Conservation (phyloP, 1,284 basidiomycete species). For the Porodaedalea pini region DNA sequence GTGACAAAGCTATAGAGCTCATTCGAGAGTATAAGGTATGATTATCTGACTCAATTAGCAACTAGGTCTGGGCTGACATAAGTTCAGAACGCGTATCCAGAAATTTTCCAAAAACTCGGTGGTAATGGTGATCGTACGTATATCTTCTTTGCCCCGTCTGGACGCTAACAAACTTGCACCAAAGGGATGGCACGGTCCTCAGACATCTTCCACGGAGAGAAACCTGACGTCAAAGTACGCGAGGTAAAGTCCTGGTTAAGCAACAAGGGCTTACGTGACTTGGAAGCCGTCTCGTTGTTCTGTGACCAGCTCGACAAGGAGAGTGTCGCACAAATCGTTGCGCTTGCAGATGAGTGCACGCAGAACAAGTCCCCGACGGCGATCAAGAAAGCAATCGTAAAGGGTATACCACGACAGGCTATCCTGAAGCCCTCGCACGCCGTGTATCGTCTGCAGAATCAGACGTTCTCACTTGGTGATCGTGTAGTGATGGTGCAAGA, state of each 20-base stretch:
- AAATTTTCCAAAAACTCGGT: slow-evolving; percentile 74
- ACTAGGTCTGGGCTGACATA: background rate
- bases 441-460: slow-evolving; percentile 85
- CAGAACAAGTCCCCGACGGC: slow-evolving; percentile 53
- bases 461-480: slow-evolving; percentile 91
- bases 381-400: slow-evolving; percentile 88
- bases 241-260: slow-evolving; percentile 88
- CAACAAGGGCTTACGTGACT: slow-evolving; percentile 79
- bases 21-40: slow-evolving; percentile 79
- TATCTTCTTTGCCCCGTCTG: background rate
- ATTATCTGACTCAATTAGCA: background rate
- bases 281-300: slow-evolving; percentile 90
- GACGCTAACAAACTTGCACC: background rate
- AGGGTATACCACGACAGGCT: slow-evolving; percentile 90
- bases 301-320: slow-evolving; percentile 89
- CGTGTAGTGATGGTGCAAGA: slow-evolving; percentile 95
- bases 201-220: slow-evolving; percentile 66
- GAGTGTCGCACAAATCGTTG: slow-evolving; percentile 76
- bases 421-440: slow-evolving; percentile 93
- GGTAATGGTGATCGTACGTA: slow-evolving; percentile 61
- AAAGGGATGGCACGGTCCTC: slow-evolving; percentile 70
- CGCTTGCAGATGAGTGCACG: slow-evolving; percentile 66
- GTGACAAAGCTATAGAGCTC: slow-evolving; percentile 79
- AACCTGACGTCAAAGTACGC: slow-evolving; percentile 70
- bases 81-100: slow-evolving; percentile 67